Evolutionary conservation across 208 protist species (phyloP), one percentile per base, ranked within the genome.

Genomic region (Jaenimonas drosophilae): DNA sequence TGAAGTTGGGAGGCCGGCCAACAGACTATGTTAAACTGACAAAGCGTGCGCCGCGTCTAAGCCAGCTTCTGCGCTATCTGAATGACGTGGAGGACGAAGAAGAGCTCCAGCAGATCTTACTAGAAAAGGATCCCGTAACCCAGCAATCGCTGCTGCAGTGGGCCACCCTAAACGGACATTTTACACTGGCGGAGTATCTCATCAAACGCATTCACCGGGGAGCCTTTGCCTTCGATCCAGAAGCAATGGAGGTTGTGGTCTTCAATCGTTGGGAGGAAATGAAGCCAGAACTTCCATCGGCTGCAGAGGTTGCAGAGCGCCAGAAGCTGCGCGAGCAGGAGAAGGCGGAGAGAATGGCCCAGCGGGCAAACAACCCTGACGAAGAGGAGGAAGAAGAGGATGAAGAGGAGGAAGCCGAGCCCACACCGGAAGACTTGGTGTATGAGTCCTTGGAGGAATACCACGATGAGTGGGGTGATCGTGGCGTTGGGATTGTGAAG

Each of bases 221-320:
- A 21, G 87, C 87, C 49, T 94, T 91, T 48, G 71, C 74, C 23
- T 94, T 94, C 48, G 56, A 73, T 27, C 32, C 69, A 7, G 81
- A 88, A 14, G 64, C 59, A 21, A 47, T 56, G 14, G 82, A 94
- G 20, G 63, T 94, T 17, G 68, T 58, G 11, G 72, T 94, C 23
- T 94, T 75, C 61, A 58, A 76, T 42, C 69, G 69, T 27, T 94
- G 82, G 81, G 65, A 75, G 24, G 87, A 94, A 68, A 94, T 91
- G 79, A 56, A 63, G 12, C 49, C 70, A 36, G 82, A 94, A 62
- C 52, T 90, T 21, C 83, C 83, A 12, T 72, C 66, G 4, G 50
- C 73, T 6, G 77, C 71, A 0, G 71, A 88, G 54, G 69, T 91
- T 44, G 73, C 75, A 38, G 78, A 80, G 56, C 60, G 69, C 14